Percentiles rank a stretch among this genome's conserved stretches.
phyloP scores from a whole-genome alignment of 495 filamentous ascomycete species.

The Penicillium lividum region DNA sequence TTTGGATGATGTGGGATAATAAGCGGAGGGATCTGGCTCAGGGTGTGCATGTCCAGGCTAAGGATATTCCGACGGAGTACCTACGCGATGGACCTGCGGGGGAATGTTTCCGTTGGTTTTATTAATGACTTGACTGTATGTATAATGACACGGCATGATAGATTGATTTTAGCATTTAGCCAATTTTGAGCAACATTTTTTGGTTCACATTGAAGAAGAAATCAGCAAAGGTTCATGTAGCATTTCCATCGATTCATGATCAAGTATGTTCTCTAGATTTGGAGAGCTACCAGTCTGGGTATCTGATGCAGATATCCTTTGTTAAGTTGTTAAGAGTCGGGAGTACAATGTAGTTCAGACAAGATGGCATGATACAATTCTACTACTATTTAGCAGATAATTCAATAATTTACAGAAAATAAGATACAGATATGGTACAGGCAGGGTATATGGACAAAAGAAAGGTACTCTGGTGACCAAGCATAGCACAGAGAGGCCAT shows the following conservation, averaged over 20 bases:
- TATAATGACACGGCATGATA: background rate
- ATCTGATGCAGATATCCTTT: background rate
- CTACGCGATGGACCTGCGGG: constrained; percentile 66
- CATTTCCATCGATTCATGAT: too few relatives aligned
- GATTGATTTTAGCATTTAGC: background rate
- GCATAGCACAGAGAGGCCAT: background rate
- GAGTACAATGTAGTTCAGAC: background rate
- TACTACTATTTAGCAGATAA: background rate
- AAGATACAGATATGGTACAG: background rate
- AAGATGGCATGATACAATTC: background rate
- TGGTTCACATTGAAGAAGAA: background rate
- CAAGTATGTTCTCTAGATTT: background rate
- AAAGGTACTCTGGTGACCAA: constrained; percentile 1
- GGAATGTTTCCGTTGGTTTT: constrained; percentile 72
- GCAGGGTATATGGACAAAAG: constrained; percentile 20
- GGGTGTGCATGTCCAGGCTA: constrained; percentile 60
- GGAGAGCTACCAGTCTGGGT: background rate
- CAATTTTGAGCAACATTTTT: background rate
- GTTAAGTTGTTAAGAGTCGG: too few relatives aligned
- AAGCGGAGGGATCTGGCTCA: constrained; percentile 58
- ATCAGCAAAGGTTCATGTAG: too few relatives aligned
- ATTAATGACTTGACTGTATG: background rate
- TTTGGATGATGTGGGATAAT: constrained; percentile 74
- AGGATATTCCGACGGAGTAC: constrained; percentile 67
- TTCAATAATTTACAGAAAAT: constrained; percentile 2